Evolutionary conservation across 768 basidiomycete genomes (phyloP), one percentile per base, ranked within the genome.

Genomic region (Russula griseocarnosa): DNA sequence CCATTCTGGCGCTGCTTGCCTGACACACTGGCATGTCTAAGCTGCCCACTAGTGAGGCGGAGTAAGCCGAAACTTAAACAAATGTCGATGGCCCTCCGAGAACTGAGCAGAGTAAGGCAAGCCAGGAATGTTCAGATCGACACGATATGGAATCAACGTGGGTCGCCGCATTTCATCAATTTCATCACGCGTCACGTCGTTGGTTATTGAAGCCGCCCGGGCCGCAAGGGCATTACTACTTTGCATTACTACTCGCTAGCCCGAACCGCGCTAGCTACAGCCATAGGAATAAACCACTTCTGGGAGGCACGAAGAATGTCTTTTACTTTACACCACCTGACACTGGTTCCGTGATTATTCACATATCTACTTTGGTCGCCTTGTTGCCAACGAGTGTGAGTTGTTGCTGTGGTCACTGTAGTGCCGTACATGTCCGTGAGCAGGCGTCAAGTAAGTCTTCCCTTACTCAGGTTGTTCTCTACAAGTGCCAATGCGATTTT

Each of bases 401-500:
- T 36, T 11, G 11, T 26, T 14, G n/a, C n/a, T n/a, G n/a, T n/a
- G 24, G 47, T 50, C 26, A 7, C 3, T 16, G n/a, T n/a, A n/a
- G n/a, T n/a, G n/a, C n/a, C n/a, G n/a, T n/a, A n/a, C n/a, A n/a
- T n/a, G 24, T 26, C 26, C 24, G 14, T 50, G 49, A 28, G 49
- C 49, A 18, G 49, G 6, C 24, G 6, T 24, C 49, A 26, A 16
- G 24, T 28, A 18, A 28, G 36, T 16, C 6, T 26, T 16, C 16
- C 54, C 9, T 34, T n/a, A 36, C 52, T 13, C 14, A 2, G 53
- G 14, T 7, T 54, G 59, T 36, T 47, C 47, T 51, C 46, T 49
- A n/a, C 24, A 51, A 91, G 90, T 92, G 77, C 71, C 92, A 28
- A 83, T 87, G 1, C 84, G 16, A 91, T 92, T 62, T 90, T 88